Percentiles rank a stretch among this genome's conserved stretches.
These are phyloP conservation scores for Colletotrichum aenigma DNA, from an alignment of 2,329 filamentous ascomycete species.

Conservation along the genomic window DNA sequence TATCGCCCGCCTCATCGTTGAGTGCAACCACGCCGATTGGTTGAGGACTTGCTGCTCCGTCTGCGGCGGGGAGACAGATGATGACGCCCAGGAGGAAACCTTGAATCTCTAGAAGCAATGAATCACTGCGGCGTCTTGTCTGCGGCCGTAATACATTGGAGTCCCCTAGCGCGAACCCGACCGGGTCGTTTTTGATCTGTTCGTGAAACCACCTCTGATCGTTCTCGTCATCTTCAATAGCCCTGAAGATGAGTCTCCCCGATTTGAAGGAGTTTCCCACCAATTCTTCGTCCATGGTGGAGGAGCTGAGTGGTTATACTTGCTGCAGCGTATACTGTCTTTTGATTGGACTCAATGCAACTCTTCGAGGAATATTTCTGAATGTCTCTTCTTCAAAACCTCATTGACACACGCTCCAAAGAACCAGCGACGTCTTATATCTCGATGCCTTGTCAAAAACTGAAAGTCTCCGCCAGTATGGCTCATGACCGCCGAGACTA, in stretches of 20 bases:
- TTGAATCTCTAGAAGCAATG: background rate
- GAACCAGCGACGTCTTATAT: background rate
- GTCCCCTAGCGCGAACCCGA: background rate
- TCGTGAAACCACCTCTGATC: background rate
- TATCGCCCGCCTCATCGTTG: background rate
- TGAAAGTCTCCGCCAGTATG: rapidly evolving
- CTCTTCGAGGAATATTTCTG: background rate
- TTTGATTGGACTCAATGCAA: background rate
- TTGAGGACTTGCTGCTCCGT: background rate
- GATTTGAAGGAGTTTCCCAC: background rate
- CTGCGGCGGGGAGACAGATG: background rate
- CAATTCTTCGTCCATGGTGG: background rate
- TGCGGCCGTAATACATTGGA: background rate
- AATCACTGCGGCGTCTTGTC: background rate
- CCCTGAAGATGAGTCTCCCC: background rate
- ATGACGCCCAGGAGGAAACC: background rate
- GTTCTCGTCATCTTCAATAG: background rate
- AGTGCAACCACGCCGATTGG: background rate
- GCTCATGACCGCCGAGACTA: background rate
- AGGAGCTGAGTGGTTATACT: background rate
- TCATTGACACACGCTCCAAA: background rate
- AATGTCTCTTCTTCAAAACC: background rate
- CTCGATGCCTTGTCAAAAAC: background rate
- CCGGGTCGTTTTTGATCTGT: background rate
- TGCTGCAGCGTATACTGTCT: background rate